Conservation (phyloP, 176 grass and related monocot genomes). For the Triticum monococcum region DNA sequence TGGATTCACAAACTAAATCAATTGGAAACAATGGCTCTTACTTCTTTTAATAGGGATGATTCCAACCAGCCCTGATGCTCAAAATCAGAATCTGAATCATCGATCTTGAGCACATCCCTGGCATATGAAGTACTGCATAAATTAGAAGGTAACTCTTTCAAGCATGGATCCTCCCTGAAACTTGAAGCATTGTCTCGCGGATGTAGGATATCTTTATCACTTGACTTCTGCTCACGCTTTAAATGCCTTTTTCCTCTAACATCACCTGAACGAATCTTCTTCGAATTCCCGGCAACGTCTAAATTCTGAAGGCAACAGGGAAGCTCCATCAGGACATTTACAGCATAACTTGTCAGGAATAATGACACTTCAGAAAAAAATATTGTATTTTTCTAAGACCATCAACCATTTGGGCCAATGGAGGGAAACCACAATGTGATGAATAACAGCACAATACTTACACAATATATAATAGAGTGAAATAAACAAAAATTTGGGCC, state of each 20-base stretch:
- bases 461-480: not conserved
- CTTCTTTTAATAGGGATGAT: constrained; percentile 57
- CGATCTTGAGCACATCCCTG: constrained; percentile 22
- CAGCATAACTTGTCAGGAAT: not conserved
- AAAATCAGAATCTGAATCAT: constrained; percentile 46
- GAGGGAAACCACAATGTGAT: not conserved
- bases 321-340: constrained; percentile 35
- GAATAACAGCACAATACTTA: not conserved
- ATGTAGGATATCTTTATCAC: constrained; percentile 24
- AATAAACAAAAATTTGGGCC: not conserved
- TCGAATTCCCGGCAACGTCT: constrained; percentile 3
- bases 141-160: constrained; percentile 43
- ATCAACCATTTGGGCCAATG: not conserved
- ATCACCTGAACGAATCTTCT: constrained; percentile 37
- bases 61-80: constrained; percentile 41
- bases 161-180: constrained; percentile 14
- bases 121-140: constrained; percentile 32
- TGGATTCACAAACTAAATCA: constrained; percentile 15
- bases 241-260: constrained; percentile 47
- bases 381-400: not conserved
- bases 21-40: constrained; percentile 34
- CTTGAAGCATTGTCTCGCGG: constrained; percentile 31
- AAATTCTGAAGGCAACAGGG: constrained; percentile 32
- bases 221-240: constrained; percentile 31
- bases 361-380: not conserved